phyloP scores from a whole-genome alignment of 257 asterid species.

The Verbascum thapsus region DNA sequence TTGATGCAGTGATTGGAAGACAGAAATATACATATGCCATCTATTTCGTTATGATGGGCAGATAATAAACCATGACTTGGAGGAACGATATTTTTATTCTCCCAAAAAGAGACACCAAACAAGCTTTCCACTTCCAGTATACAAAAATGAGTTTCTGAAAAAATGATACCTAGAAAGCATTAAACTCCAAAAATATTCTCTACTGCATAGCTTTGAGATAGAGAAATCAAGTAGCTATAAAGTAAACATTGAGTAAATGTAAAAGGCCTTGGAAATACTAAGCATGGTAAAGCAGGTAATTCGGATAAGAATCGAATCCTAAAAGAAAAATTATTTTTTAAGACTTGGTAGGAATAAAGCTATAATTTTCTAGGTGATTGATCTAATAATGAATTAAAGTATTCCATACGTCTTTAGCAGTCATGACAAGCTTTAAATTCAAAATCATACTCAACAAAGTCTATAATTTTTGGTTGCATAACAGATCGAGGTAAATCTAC shows the following conservation, averaged over 20 bases:
- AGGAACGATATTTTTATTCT: no score
- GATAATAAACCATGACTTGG: no score
- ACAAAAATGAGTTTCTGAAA: not conserved
- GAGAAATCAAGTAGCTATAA: not conserved
- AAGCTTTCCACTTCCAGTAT: not conserved
- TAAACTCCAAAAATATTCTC: not conserved
- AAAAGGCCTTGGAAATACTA: not conserved
- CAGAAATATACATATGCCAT: no score
- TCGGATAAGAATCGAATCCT: not conserved
- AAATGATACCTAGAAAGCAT: no score
- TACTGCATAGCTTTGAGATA: not conserved
- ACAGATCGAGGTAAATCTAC: not conserved
- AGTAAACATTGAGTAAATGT: not conserved
- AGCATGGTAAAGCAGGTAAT: not conserved
- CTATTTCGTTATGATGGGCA: no score
- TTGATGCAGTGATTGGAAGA: no score
- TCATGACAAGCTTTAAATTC: not conserved
- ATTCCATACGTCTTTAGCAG: not conserved
- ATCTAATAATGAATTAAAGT: not conserved
- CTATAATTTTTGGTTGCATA: not conserved
- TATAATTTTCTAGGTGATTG: not conserved
- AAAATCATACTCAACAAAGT: constrained; percentile 1
- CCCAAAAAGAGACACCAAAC: no score
- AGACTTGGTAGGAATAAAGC: not conserved
- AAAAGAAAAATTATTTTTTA: not conserved